Conservation (phyloP, 805 yeast species). For the Suhomyces pyralidae region DNA sequence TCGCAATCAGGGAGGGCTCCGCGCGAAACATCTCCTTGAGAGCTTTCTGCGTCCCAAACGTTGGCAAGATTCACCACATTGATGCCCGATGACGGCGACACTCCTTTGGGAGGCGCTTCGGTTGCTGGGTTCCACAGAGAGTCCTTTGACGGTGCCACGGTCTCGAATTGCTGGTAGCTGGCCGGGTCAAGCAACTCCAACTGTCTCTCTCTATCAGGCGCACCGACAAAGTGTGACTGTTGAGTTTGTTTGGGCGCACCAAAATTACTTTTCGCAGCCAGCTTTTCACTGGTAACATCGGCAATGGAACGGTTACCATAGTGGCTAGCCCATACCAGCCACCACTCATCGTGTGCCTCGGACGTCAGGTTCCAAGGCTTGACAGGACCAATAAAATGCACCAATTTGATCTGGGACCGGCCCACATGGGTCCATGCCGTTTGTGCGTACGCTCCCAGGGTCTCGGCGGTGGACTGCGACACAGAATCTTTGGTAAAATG, state of each 20-base stretch:
- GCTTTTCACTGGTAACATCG: conserved; percentile 11
- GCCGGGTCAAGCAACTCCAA: conserved; percentile 27
- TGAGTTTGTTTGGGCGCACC: neutral
- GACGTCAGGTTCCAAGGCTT: conserved; percentile 52
- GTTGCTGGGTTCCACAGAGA: conserved; percentile 44
- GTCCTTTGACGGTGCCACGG: conserved; percentile 14
- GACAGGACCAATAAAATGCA: conserved; percentile 65
- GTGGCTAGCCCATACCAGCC: conserved; percentile 35
- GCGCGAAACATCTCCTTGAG: neutral
- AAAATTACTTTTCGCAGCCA: neutral
- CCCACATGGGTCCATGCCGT: conserved; percentile 18
- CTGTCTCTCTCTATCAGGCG: neutral
- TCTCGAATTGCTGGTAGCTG: conserved; percentile 23
- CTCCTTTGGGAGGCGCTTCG: conserved; percentile 40
- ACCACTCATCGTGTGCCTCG: conserved; percentile 32
- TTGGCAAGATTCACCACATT: conserved; percentile 16
- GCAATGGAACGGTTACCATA: conserved; percentile 24
- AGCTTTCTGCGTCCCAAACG: conserved; percentile 24
- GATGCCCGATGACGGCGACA: neutral
- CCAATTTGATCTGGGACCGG: conserved; percentile 40
- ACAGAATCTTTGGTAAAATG: conserved; percentile 35
- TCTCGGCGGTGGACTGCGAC: neutral
- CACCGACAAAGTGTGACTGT: conserved; percentile 8
- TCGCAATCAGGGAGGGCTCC: neutral
- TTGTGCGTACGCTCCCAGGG: conserved; percentile 13